Evolutionary conservation across 2,329 filamentous ascomycete genomes (phyloP), one percentile per base, ranked within the genome.

Genomic region (Xylariaceae sp.): DNA sequence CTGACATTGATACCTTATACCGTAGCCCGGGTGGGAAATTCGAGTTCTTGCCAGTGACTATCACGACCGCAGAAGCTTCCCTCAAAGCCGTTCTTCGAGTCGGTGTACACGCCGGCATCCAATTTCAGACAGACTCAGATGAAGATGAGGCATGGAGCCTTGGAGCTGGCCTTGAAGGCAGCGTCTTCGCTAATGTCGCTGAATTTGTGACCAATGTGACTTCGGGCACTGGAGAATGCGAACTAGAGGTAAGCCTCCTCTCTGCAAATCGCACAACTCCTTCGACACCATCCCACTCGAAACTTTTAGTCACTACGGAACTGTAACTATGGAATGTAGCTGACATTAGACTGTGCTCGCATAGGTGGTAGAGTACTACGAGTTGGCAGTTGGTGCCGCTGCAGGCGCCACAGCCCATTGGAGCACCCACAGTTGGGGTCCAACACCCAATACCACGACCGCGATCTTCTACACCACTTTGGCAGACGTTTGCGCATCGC

Each of bases 161-260:
- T n/a, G 64, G 63, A 3, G 64, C 66, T 6, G 76, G 76, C 12
- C 59, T 78, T 3, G 68, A 72, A 39, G 66, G 71, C 4, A 62
- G 64, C 16, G 60, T 77, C 1, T 79, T 66, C 51, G 69, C 73
- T 19, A 66, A 79, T 46, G 51, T 81, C 4, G 76, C 74, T 19
- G 68, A 79, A 39, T 72, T 81, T 47, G 63, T 62, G 9, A 74
- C 74, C 9, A 76, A 74, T 45, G 56, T 80, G 26, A 76, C 74
- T 0, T 57, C 59, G 3, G 47, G 54, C 0, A 51, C 59, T n/a
- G 56, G 62, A 1, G 54, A 63, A 18, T 79, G 77, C 45, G 46
- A 60, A 2, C 42, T 80, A 4, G 59, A 26, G 22, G 22, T 11
- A 26, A 26, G 22, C 11, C 11, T 11, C 11, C 22, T 26, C 22